Base-by-base conservation (phyloP, 2,329 filamentous ascomycete genomes). In the Phialocephala subalpina region DNA sequence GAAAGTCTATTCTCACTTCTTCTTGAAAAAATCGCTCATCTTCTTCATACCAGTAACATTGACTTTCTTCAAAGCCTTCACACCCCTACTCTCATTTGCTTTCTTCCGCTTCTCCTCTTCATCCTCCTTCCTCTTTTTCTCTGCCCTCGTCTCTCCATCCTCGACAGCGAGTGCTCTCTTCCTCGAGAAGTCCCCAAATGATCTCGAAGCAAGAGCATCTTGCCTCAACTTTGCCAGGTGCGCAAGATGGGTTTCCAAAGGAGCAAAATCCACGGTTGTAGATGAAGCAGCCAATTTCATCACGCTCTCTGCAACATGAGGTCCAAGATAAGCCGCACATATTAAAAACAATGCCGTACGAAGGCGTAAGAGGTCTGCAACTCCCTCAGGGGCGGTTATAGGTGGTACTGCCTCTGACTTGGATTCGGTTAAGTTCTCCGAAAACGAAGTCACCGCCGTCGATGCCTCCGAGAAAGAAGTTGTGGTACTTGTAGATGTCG, bases 31-130 rank as follows among this genome's bases (percentile, higher is more conserved):
- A 68, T 90, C 87, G 76, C 92, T 97, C 86, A 99, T 87, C 83
- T 98, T 99, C 85, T 92, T 96, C 96, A 99, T 99, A 1, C 96
- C 96, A 25, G 81, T 87, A 0, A 91, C 94, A 79, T 98, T 92
- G 57, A 94, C 95, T 81, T 98, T 99, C 77, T 92, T 92, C 74
- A 99, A 78, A 57, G 94, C 86, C 76, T 89, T 90, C 1, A 97
- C 88, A 0, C 88, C 94, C 33, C 89, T 84, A 68, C 92, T 96
- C 80, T 92, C 87, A 27, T 82, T 83, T 2, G 86, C 87, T 80
- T 97, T 94, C 79, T 90, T 94, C 78, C 88, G 90, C 81, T 90
- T 92, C 66, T 97, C 94, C 66, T 97, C 94, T 68, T 97, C 95
- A 59, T 97, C 94, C 80, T 91, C 88, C 77, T 90, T 94, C 52